phyloP scores from a whole-genome alignment of 164 flowering plant species.

The Buxus sempervirens region DNA sequence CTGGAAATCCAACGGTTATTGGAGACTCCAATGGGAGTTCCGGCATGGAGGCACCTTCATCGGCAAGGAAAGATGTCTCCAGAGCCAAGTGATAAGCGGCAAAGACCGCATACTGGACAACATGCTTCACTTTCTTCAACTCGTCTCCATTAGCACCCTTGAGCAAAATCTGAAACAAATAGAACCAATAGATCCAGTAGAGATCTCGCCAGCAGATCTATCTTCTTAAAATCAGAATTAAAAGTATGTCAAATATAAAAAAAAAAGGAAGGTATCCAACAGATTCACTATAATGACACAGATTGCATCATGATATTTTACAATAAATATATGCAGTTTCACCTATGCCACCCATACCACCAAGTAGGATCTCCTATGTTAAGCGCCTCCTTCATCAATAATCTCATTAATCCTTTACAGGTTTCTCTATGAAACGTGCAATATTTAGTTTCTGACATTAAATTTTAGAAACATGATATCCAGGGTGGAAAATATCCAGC shows the following conservation, averaged over 20 bases:
- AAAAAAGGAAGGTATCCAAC: background rate
- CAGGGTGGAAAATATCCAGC: too few species aligned
- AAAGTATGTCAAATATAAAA: background rate
- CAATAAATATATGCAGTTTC: too few species aligned
- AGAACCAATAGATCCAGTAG: background rate
- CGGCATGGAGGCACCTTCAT: constrained; percentile 76
- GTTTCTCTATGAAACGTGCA: too few species aligned
- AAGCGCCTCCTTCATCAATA: too few species aligned
- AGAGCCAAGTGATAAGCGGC: constrained; percentile 81
- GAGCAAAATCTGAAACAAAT: constrained; percentile 50
- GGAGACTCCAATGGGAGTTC: constrained; percentile 54
- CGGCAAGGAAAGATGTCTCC: constrained; percentile 84
- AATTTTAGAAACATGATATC: too few species aligned
- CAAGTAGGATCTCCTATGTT: too few species aligned
- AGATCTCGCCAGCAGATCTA: background rate
- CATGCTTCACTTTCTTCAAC: constrained; percentile 74
- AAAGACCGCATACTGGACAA: constrained; percentile 68
- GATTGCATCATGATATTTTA: too few species aligned
- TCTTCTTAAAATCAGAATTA: background rate
- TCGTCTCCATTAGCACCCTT: constrained; percentile 67
- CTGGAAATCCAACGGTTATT: constrained; percentile 65
- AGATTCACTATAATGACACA: too few species aligned
- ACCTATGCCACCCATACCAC: too few species aligned
- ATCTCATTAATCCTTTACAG: too few species aligned
- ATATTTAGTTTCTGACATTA: too few species aligned